Conservation (phyloP, 306 rosid genomes). For the Hylodesmum podocarpum region DNA sequence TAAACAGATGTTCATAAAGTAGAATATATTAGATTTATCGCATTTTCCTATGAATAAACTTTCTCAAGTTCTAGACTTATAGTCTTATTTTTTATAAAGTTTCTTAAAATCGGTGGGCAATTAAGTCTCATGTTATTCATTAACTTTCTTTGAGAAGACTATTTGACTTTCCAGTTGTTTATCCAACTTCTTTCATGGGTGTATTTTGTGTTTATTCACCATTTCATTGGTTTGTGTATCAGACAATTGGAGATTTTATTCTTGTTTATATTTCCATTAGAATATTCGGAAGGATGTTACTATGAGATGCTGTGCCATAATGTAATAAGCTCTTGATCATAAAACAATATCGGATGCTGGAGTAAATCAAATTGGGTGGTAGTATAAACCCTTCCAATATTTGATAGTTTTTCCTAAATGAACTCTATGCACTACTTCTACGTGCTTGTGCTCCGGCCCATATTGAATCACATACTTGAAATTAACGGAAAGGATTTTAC, state of each 20-base stretch:
- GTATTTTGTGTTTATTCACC: neutral
- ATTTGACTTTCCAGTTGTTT: neutral
- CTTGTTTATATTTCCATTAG: neutral
- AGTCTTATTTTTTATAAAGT: neutral
- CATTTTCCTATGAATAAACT: neutral
- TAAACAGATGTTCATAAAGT: neutral
- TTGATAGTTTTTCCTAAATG: neutral
- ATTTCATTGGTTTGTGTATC: neutral
- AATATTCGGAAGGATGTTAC: neutral
- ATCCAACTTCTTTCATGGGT: conserved; percentile 1
- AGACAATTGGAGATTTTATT: neutral
- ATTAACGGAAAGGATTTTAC: neutral
- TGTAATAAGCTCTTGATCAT: neutral
- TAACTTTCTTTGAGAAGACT: neutral
- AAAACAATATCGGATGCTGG: neutral
- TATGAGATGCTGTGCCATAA: neutral
- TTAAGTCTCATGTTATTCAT: neutral
- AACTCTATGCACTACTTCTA: neutral
- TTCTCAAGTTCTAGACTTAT: neutral
- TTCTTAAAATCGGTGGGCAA: neutral
- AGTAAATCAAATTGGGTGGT: neutral
- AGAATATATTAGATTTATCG: neutral
- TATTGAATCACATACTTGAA: neutral
- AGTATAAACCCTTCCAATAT: neutral
- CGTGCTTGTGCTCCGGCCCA: neutral